Evolutionary conservation across 2,329 filamentous ascomycete species (phyloP).

Genomic region (Paecilomyces sp.): DNA sequence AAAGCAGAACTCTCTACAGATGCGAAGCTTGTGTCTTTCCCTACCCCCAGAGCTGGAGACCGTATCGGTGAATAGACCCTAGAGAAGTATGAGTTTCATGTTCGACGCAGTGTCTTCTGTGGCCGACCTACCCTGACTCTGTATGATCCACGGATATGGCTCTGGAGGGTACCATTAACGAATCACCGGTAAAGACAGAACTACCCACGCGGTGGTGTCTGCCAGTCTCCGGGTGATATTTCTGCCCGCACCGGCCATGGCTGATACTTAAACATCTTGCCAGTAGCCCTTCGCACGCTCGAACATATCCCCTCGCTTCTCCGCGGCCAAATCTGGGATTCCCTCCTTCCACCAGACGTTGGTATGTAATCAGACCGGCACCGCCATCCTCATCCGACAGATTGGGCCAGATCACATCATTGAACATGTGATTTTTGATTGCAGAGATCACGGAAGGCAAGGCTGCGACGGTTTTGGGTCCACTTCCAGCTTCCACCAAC

Average conservation of each 20-base stretch:
- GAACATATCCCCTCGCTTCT: constrained; percentile 73
- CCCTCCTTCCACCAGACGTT: constrained; percentile 80
- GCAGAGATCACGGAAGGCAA: constrained; percentile 84
- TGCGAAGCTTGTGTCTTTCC: constrained; percentile 15
- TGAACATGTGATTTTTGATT: constrained; percentile 92
- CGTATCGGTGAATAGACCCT: constrained; percentile 25
- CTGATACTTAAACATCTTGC: constrained; percentile 82
- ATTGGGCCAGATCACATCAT: constrained; percentile 97
- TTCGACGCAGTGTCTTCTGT: background rate
- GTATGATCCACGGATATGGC: constrained; percentile 24
- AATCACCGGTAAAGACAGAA: constrained; percentile 35
- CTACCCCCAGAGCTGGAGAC: constrained; percentile 16
- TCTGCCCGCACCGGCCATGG: constrained; percentile 81
- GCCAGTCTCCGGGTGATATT: constrained; percentile 40
- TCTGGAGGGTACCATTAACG: constrained; percentile 40
- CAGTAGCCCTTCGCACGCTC: constrained; percentile 81
- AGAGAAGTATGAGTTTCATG: background rate
- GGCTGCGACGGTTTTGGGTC: constrained; percentile 78
- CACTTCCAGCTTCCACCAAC: constrained; percentile 65
- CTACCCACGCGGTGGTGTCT: constrained; percentile 55
- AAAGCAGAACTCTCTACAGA: constrained; percentile 75
- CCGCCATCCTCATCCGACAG: constrained; percentile 93
- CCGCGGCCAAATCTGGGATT: constrained; percentile 77
- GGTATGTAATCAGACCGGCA: constrained; percentile 84
- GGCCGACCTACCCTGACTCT: constrained; percentile 22